phyloP scores from a whole-genome alignment of 2,329 filamentous ascomycete genomes.

The Sclerotinia nivalis region DNA sequence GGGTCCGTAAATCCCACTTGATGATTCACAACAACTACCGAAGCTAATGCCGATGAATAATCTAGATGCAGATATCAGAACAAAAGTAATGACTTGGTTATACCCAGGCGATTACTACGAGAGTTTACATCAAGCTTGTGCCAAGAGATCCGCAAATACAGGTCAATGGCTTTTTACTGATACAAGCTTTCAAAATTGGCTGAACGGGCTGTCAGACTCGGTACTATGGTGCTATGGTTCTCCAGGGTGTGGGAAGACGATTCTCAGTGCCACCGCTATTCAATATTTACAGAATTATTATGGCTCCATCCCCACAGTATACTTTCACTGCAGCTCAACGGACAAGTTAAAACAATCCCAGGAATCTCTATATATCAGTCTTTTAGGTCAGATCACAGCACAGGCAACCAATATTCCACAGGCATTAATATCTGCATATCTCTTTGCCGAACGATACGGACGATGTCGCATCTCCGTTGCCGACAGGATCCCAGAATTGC shows the following conservation, averaged over 20 bases:
- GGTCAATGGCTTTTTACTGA: slow-evolving; percentile 17
- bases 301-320: slow-evolving; percentile 12
- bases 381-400: slow-evolving; percentile 16
- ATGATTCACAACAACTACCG: not conserved
- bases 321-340: slow-evolving; percentile 21
- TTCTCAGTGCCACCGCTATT: slow-evolving; percentile 18
- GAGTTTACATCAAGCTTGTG: slow-evolving; percentile 18
- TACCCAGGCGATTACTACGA: slow-evolving; percentile 17
- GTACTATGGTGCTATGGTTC: slow-evolving; percentile 23
- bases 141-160: slow-evolving; percentile 20
- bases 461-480: slow-evolving; percentile 18
- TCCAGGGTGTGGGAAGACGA: slow-evolving; percentile 21
- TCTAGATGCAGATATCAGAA: slow-evolving; percentile 11
- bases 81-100: slow-evolving; percentile 20
- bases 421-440: slow-evolving; percentile 16
- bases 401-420: not conserved
- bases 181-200: slow-evolving; percentile 18
- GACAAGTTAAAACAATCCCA: slow-evolving; percentile 17
- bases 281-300: slow-evolving; percentile 16
- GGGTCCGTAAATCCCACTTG: slow-evolving; percentile 1
- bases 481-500: slow-evolving; percentile 14
- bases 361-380: slow-evolving; percentile 17
- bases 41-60: slow-evolving; percentile 11
- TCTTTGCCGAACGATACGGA: slow-evolving; percentile 19
- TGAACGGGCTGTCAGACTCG: not conserved